A percentile compares a stretch with the other conserved stretches of the same genome.
phyloP scores from a whole-genome alignment of 169 alveolate genomes.

The Plasmodium ovale region DNA sequence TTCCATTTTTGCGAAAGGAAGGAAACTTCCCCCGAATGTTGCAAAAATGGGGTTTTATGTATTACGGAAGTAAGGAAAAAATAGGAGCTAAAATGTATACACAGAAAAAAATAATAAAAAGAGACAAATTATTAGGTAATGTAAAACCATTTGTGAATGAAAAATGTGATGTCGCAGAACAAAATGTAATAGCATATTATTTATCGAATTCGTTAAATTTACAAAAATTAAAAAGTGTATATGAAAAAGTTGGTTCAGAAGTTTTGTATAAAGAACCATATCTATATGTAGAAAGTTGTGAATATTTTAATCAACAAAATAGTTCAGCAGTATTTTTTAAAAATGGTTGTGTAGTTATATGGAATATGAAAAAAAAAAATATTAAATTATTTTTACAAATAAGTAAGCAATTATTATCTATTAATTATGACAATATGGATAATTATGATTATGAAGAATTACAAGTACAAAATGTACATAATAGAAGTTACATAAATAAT shows the following conservation, averaged over 20 bases:
- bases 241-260: constrained; percentile 40
- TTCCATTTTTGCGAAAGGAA: too few species aligned
- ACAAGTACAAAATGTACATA: constrained; percentile 69
- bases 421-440: constrained; percentile 13
- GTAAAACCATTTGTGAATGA: constrained; percentile 66
- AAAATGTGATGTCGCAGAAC: constrained; percentile 57
- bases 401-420: constrained; percentile 11
- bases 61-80: constrained; percentile 24
- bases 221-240: constrained; percentile 30
- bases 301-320: constrained; percentile 68
- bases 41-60: neutral
- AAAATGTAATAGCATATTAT: constrained; percentile 70
- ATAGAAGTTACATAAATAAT: constrained; percentile 61
- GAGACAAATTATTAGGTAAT: constrained; percentile 51
- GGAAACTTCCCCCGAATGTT: too few species aligned
- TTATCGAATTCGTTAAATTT: constrained; percentile 34
- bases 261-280: constrained; percentile 75
- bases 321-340: constrained; percentile 73
- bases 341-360: constrained; percentile 74
- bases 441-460: constrained; percentile 69
- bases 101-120: constrained; percentile 57
- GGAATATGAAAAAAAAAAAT: constrained; percentile 75
- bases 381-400: constrained; percentile 32
- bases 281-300: constrained; percentile 76
- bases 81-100: constrained; percentile 43